Evolutionary conservation across 2,329 filamentous ascomycete species (phyloP).

Genomic region (Exophiala aquamarina): DNA sequence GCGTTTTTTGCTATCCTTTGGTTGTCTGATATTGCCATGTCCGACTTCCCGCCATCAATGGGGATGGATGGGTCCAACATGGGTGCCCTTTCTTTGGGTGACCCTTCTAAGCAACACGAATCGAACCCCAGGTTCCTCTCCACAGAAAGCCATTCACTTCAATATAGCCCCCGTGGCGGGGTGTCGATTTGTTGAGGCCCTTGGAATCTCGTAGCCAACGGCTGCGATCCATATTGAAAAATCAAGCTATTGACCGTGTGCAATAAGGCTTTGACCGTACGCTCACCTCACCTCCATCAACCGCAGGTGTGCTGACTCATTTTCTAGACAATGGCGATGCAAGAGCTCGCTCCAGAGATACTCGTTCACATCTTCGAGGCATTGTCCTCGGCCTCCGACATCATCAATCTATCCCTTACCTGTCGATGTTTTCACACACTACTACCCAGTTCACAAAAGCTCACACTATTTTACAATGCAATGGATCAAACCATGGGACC

Average conservation of each 20-base stretch:
- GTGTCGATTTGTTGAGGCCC: slow-evolving; percentile 46
- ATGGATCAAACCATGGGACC: slow-evolving; percentile 60
- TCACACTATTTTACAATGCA: slow-evolving; percentile 54
- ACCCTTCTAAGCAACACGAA: too few species aligned
- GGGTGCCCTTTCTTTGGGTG: too few species aligned
- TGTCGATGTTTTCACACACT: slow-evolving; percentile 56
- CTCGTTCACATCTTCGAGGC: slow-evolving; percentile 57
- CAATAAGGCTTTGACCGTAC: too few species aligned
- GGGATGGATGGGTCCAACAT: too few species aligned
- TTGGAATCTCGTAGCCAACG: slow-evolving; percentile 28
- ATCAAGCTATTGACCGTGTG: slow-evolving; percentile 1
- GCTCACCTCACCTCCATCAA: too few species aligned
- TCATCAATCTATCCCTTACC: slow-evolving; percentile 54
- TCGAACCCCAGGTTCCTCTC: too few species aligned
- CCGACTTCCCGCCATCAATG: too few species aligned
- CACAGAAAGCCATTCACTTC: slow-evolving; percentile 12
- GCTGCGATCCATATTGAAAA: slow-evolving; percentile 7
- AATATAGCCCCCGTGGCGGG: slow-evolving; percentile 57
- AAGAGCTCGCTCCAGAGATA: slow-evolving; percentile 58
- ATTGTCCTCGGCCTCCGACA: slow-evolving; percentile 52
- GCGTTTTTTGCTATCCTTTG: too few species aligned
- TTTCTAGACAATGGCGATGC: slow-evolving; percentile 49
- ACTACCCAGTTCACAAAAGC: slow-evolving; percentile 53
- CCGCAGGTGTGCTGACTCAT: too few species aligned
- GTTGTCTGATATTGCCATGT: too few species aligned